Conservation (phyloP, 495 filamentous ascomycete species). For the Penicillium dipodomyicola region DNA sequence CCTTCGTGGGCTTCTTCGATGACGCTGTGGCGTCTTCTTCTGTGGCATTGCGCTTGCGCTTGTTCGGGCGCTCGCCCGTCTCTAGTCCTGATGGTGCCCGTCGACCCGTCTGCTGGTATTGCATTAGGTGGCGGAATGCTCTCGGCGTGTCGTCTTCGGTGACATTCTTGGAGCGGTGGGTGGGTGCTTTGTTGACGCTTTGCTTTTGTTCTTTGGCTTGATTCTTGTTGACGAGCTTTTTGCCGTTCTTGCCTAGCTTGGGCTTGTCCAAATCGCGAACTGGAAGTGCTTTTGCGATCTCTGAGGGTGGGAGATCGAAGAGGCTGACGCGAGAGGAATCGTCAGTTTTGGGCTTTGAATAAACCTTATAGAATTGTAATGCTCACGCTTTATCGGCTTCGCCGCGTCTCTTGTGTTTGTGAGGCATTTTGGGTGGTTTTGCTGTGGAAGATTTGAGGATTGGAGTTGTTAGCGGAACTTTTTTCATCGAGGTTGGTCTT, state of each 20-base stretch:
- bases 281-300: constrained; percentile 67
- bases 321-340: constrained; percentile 28
- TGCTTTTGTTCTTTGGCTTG: constrained; percentile 22
- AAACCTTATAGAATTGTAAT: background rate
- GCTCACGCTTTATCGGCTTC: constrained; percentile 44
- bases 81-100: constrained; percentile 64
- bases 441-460: constrained; percentile 15
- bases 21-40: constrained; percentile 16
- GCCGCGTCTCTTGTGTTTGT: constrained; percentile 72
- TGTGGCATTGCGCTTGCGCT: constrained; percentile 36
- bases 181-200: constrained; percentile 17
- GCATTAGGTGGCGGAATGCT: constrained; percentile 81
- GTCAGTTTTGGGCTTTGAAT: background rate
- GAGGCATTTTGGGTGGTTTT: constrained; percentile 61
- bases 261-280: constrained; percentile 42
- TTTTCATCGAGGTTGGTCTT: constrained; percentile 19
- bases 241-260: constrained; percentile 20
- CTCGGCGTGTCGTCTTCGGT: constrained; percentile 76
- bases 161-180: constrained; percentile 42
- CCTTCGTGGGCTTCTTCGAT: constrained; percentile 19
- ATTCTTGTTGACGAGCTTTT: constrained; percentile 20
- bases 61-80: constrained; percentile 58
- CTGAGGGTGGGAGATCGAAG: constrained; percentile 73
- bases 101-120: constrained; percentile 53
- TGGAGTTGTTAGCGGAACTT: constrained; percentile 20